Conservation (phyloP, 441 rosid species). For the Daphne laureola region DNA sequence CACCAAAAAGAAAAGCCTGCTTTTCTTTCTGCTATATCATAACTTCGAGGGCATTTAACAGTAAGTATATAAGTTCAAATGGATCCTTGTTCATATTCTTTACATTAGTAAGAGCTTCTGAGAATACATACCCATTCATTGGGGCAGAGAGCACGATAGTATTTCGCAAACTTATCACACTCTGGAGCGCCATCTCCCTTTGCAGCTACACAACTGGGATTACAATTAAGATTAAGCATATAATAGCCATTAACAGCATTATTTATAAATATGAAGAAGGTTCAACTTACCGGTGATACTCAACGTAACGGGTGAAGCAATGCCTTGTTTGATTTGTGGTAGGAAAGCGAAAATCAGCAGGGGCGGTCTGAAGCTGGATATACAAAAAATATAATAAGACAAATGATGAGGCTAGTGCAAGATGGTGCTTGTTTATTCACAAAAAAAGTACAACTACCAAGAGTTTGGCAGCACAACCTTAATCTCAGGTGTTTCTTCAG, state of each 20-base stretch:
- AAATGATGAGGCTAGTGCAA: background rate
- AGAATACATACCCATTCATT: slow-evolving; percentile 80
- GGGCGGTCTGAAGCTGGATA: slow-evolving; percentile 88
- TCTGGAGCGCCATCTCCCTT: slow-evolving; percentile 92
- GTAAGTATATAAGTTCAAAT: too few species aligned
- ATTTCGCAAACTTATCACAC: slow-evolving; percentile 86
- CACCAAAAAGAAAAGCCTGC: too few species aligned
- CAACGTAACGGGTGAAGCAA: slow-evolving; percentile 87
- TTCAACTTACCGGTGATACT: slow-evolving; percentile 69
- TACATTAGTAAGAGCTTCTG: background rate
- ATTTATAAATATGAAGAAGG: background rate
- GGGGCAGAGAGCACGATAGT: slow-evolving; percentile 92
- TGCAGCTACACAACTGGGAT: slow-evolving; percentile 69
- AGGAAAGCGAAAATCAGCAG: slow-evolving; percentile 93
- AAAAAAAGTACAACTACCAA: background rate
- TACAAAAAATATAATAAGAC: slow-evolving; percentile 12
- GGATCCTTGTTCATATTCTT: too few species aligned
- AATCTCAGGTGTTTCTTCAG: slow-evolving; percentile 67
- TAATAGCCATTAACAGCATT: background rate
- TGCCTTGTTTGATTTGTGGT: slow-evolving; percentile 95
- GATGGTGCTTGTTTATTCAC: background rate
- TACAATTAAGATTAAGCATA: slow-evolving; percentile 10
- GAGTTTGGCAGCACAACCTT: slow-evolving; percentile 40
- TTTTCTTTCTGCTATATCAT: too few species aligned
- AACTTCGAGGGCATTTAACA: too few species aligned